Base-by-base conservation (phyloP, 306 rosid genomes). In the Pyrus pyrifolia region DNA sequence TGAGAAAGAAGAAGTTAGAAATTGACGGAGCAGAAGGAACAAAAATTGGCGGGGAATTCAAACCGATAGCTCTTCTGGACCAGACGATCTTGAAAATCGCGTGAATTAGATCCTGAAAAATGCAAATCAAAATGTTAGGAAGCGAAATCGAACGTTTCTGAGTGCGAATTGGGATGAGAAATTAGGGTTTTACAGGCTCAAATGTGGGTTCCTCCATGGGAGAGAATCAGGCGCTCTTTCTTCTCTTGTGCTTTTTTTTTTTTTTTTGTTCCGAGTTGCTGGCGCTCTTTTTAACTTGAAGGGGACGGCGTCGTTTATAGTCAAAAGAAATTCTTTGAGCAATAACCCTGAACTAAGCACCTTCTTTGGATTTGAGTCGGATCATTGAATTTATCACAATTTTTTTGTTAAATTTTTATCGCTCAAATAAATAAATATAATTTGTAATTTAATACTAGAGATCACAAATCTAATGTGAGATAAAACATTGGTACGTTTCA, bases 71-170 rank as follows among this genome's bases (percentile, higher is more conserved):
- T 86, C 87, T 86, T 80, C 80, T 76, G 78, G 80, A 81, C 96
- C 92, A 95, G 45, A 90, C 81, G 77, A 80, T 89, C 95, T 90
- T 94, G 90, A 95, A 83, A 83, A 95, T 83, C 73, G 88, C 86
- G 76, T 82, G 49, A 61, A 95, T 86, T 67, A 92, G 80, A 79
- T 85, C 94, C 98, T 95, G 49, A 44, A 8, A 35, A 44, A 23
- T 4, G 17, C 11, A 8, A 55, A 5, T 6, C 61, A 29, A 60
- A 82, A 67, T 35, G 60, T 44, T 45, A 15, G 57, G 27, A 66
- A 5, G 22, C 30, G 19, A 11, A 22, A 40, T 30, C 18, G 31
- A 25, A 31, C 4, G 1, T 13, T 33, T 17, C 52, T 4, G 77
- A 40, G 19, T 29, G 23, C 22, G 8, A 77, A 38, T 21, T 12